Conservation (phyloP, 345 rosid genomes). For the Corchorus capsularis region DNA sequence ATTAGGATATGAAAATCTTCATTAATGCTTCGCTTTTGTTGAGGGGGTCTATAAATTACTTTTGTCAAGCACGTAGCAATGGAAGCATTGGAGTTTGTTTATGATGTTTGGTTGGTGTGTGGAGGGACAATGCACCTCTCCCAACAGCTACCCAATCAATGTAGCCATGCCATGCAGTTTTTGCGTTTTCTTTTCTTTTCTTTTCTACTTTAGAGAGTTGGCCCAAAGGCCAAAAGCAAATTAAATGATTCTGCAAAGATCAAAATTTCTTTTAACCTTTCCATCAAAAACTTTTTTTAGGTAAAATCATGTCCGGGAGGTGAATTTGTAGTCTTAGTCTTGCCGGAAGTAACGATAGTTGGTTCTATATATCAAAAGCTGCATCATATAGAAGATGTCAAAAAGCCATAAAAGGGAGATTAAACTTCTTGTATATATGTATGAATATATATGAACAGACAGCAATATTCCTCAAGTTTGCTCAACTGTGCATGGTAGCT, state of each 20-base stretch:
- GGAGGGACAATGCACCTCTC: not conserved
- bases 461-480: too few relatives aligned
- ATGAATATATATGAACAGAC: too few relatives aligned
- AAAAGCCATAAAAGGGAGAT: too few relatives aligned
- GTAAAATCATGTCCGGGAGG: not conserved
- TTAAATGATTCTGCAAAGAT: not conserved
- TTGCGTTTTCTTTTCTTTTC: not conserved
- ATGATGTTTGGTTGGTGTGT: not conserved
- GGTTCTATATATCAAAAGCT: too few relatives aligned
- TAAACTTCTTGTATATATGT: too few relatives aligned
- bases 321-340: too few relatives aligned
- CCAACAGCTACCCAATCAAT: not conserved
- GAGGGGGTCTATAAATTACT: not conserved
- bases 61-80: not conserved
- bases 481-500: too few relatives aligned
- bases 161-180: not conserved
- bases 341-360: too few relatives aligned
- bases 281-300: not conserved
- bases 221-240: not conserved
- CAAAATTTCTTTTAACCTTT: not conserved
- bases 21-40: not conserved
- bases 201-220: not conserved
- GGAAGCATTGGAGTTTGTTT: not conserved
- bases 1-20: not conserved
- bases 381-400: too few relatives aligned